Conservation (phyloP, 2,329 filamentous ascomycete species). For the Fusarium temperatum region DNA sequence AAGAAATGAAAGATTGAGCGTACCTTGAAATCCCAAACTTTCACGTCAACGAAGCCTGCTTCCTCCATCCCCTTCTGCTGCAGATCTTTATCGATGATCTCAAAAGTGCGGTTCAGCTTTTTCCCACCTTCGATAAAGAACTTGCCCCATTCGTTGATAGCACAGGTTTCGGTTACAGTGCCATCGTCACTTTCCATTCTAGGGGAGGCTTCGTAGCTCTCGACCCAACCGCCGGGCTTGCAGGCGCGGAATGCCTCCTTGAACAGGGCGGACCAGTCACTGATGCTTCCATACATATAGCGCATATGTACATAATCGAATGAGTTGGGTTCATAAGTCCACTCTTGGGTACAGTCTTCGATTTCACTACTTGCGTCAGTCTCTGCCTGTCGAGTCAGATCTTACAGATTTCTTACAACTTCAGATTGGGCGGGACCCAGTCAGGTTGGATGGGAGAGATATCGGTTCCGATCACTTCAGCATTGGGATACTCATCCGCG, state of each 20-base stretch:
- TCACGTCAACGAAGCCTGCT: slow-evolving; percentile 33
- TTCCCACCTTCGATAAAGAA: slow-evolving; percentile 44
- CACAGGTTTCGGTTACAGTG: slow-evolving; percentile 41
- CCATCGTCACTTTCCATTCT: slow-evolving; percentile 46
- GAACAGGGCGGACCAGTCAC: slow-evolving; percentile 64
- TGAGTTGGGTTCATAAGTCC: slow-evolving; percentile 43
- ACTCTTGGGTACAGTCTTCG: slow-evolving; percentile 45
- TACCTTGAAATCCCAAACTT: slow-evolving; percentile 35
- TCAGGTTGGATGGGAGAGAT: slow-evolving; percentile 65
- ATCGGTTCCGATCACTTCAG: slow-evolving; percentile 60
- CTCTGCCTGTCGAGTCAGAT: no score
- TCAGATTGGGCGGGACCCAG: slow-evolving; percentile 59
- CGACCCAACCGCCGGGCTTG: slow-evolving; percentile 62
- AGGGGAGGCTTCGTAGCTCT: slow-evolving; percentile 45
- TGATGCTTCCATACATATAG: slow-evolving; percentile 64
- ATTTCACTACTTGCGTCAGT: no score
- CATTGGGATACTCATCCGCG: slow-evolving; percentile 55
- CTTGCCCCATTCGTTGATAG: slow-evolving; percentile 42
- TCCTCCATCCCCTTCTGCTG: slow-evolving; percentile 36
- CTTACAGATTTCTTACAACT: no score
- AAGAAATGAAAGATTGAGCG: accelerated
- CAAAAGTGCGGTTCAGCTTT: slow-evolving; percentile 44
- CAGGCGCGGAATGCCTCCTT: slow-evolving; percentile 60
- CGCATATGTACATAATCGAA: slow-evolving; percentile 71
- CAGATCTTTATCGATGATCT: slow-evolving; percentile 31